Conservation (phyloP, 2,329 filamentous ascomycete species). For the Aspergillus japonicus region DNA sequence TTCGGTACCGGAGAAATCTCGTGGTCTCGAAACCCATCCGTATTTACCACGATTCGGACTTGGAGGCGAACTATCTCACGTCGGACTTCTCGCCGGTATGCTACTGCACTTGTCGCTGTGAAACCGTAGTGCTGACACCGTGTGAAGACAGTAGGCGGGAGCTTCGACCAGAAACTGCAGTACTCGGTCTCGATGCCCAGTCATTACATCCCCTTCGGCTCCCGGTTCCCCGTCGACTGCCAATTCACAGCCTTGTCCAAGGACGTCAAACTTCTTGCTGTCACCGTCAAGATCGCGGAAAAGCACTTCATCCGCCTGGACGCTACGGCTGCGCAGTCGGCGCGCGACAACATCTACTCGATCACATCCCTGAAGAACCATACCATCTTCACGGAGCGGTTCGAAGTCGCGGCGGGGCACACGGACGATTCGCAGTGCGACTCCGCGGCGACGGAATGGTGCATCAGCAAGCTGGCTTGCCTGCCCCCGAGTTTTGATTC, state of each 20-base stretch:
- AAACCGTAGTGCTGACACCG: not conserved
- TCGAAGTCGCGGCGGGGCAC: not conserved
- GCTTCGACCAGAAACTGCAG: constrained; percentile 12
- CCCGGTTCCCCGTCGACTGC: constrained; percentile 20
- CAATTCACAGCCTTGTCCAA: constrained; percentile 19
- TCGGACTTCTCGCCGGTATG: constrained; percentile 7
- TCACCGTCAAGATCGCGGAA: constrained; percentile 16
- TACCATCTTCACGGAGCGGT: constrained; percentile 6
- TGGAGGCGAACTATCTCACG: constrained; percentile 1
- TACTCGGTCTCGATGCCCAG: constrained; percentile 21
- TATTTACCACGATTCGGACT: constrained; percentile 13
- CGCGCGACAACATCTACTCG: constrained; percentile 12
- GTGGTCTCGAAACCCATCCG: constrained; percentile 17
- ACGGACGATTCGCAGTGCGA: not conserved
- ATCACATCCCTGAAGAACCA: constrained; percentile 13
- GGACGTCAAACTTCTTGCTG: constrained; percentile 3
- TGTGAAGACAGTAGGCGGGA: constrained; percentile 10
- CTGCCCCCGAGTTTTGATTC: not conserved
- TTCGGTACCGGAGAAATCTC: not conserved
- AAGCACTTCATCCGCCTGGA: constrained; percentile 17
- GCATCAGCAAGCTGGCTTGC: not conserved
- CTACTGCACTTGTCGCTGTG: not conserved
- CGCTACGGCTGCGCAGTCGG: constrained; percentile 20
- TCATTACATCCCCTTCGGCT: constrained; percentile 20
- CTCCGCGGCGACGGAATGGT: not conserved